Conservation (phyloP, 257 asterid genomes). For the Fraxinus pennsylvanica region DNA sequence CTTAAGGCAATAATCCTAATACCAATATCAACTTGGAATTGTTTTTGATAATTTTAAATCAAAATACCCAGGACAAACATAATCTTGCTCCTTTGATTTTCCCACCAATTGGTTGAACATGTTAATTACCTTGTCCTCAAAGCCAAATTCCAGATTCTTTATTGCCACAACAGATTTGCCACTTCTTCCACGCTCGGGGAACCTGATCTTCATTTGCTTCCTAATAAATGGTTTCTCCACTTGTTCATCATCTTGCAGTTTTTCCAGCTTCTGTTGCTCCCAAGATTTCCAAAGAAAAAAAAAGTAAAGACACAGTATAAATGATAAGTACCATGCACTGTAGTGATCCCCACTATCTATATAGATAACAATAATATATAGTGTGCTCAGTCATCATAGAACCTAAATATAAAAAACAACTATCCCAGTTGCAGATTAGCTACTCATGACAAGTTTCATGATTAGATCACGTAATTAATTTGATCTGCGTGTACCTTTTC, state of each 20-base stretch:
- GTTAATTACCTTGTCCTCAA: constrained; percentile 71
- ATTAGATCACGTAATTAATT: background rate
- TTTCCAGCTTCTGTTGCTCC: constrained; percentile 85
- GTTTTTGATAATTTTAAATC: background rate
- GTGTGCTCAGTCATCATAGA: background rate
- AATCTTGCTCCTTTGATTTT: background rate
- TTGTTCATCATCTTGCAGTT: constrained; percentile 84
- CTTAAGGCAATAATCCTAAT: background rate
- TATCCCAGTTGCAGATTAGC: background rate
- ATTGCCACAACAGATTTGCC: constrained; percentile 69
- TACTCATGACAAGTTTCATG: background rate
- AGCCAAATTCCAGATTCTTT: constrained; percentile 73
- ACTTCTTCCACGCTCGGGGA: constrained; percentile 96
- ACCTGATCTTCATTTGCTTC: constrained; percentile 97
- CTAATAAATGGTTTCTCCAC: constrained; percentile 96
- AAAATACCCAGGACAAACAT: background rate
- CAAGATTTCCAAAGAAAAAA: constrained; percentile 10
- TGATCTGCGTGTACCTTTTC: constrained; percentile 61
- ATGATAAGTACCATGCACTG: background rate
- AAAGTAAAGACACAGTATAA: background rate
- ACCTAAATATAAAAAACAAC: background rate
- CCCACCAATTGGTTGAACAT: constrained; percentile 13
- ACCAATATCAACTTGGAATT: background rate
- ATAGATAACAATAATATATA: background rate
- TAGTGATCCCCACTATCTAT: background rate